Evolutionary conservation across 2,329 filamentous ascomycete genomes (phyloP).

Genomic region (Aurifilum marmelostoma): DNA sequence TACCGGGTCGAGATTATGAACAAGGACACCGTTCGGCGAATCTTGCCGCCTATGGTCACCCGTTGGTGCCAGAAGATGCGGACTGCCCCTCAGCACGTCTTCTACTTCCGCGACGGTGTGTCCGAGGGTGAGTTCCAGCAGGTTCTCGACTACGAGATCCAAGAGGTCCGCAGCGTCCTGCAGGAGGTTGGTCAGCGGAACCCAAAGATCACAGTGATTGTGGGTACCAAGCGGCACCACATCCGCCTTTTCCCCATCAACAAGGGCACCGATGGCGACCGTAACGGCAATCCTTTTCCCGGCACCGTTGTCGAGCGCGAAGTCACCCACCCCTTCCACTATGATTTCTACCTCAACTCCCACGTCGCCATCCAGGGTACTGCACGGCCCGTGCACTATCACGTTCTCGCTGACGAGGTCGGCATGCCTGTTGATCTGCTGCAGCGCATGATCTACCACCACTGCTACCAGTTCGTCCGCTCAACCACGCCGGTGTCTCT

Average conservation of each 20-base stretch:
- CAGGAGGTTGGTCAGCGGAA: slow-evolving; percentile 39
- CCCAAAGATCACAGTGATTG: slow-evolving; percentile 79
- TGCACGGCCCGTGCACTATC: slow-evolving; percentile 88
- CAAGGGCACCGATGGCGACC: slow-evolving; percentile 58
- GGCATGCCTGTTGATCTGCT: slow-evolving; percentile 68
- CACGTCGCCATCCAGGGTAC: slow-evolving; percentile 88
- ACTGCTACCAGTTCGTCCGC: slow-evolving; percentile 90
- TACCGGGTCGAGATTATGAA: slow-evolving; percentile 79
- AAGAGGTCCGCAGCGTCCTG: slow-evolving; percentile 67
- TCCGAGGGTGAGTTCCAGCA: slow-evolving; percentile 83
- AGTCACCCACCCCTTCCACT: slow-evolving; percentile 88
- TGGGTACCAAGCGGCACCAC: slow-evolving; percentile 93
- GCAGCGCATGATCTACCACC: slow-evolving; percentile 89
- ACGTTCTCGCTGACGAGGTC: slow-evolving; percentile 83
- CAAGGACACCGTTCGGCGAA: slow-evolving; percentile 63
- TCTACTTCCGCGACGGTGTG: slow-evolving; percentile 94
- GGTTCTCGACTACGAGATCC: slow-evolving; percentile 78
- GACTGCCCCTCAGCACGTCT: slow-evolving; percentile 71
- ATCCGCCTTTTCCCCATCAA: slow-evolving; percentile 83
- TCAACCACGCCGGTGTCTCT: slow-evolving; percentile 91
- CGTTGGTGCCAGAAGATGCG: slow-evolving; percentile 65
- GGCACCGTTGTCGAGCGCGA: slow-evolving; percentile 88
- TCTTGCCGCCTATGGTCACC: slow-evolving; percentile 66
- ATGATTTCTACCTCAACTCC: slow-evolving; percentile 75
- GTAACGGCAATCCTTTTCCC: slow-evolving; percentile 79